Percentiles rank a stretch among this genome's conserved stretches.
These are phyloP conservation scores for Cytospora mali DNA, from an alignment of 2,329 filamentous ascomycete species.

Conservation along the genomic window DNA sequence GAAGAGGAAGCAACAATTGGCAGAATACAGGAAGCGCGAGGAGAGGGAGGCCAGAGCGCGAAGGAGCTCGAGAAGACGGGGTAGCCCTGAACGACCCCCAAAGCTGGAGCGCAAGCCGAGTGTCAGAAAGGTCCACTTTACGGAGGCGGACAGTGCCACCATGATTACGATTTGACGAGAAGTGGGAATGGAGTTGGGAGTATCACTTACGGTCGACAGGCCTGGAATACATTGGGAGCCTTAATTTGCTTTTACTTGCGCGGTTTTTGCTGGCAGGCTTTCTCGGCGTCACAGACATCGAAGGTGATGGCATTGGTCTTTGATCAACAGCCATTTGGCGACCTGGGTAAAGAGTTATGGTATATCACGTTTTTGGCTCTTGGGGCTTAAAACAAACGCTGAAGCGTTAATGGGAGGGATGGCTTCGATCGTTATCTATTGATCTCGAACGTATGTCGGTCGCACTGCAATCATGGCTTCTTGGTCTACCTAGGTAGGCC, in stretches of 20 bases:
- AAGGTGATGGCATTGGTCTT: background rate
- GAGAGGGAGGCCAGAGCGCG: conserved; percentile 61
- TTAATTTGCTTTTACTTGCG: conserved; percentile 1
- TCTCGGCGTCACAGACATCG: conserved; percentile 1
- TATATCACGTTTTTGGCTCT: background rate
- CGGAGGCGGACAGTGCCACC: conserved; percentile 39
- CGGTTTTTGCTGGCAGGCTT: background rate
- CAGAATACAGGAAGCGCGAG: conserved; percentile 63
- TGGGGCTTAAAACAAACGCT: background rate
- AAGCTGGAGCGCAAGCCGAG: conserved; percentile 35
- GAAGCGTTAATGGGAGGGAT: background rate
- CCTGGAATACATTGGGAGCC: background rate
- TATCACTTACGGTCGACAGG: background rate
- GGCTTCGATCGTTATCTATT: background rate
- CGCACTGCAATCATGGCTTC: conserved; percentile 12
- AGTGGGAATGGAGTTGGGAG: background rate
- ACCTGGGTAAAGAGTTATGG: background rate
- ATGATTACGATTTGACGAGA: conserved; percentile 25
- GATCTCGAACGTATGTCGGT: background rate
- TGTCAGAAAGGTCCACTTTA: conserved; percentile 44
- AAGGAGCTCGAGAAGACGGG: conserved; percentile 55
- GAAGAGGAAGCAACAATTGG: conserved; percentile 62
- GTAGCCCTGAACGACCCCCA: conserved; percentile 35
- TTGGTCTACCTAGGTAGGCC: conserved; percentile 18
- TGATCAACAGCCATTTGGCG: background rate